Evolutionary conservation across 306 rosid species (phyloP).

Genomic region (Cucurbita argyrosperma): DNA sequence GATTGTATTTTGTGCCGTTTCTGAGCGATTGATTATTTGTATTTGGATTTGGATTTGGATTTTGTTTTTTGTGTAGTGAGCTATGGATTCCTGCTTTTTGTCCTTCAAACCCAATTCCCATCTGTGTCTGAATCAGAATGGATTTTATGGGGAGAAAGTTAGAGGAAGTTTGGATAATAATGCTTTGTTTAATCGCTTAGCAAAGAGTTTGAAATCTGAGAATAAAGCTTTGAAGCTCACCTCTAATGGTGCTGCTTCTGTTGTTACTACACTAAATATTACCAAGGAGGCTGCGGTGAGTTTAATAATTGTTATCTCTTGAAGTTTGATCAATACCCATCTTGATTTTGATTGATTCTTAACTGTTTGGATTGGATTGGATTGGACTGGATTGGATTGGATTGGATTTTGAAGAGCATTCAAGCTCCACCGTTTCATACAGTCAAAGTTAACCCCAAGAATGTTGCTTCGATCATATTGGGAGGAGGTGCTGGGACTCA

Average conservation of each 20-base stretch:
- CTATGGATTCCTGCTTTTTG: slow-evolving; percentile 56
- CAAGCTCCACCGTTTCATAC: slow-evolving; percentile 40
- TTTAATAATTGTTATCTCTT: neutral
- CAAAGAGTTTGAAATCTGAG: slow-evolving; percentile 18
- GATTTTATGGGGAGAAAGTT: slow-evolving; percentile 44
- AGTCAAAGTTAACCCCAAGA: slow-evolving; percentile 51
- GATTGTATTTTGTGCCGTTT: neutral
- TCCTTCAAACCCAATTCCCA: slow-evolving; percentile 26
- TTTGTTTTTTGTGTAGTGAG: neutral
- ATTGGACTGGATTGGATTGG: neutral
- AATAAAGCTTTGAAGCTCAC: slow-evolving; percentile 30
- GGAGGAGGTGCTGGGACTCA: slow-evolving; percentile 81
- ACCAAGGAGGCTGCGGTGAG: slow-evolving; percentile 46
- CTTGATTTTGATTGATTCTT: neutral
- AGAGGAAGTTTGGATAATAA: slow-evolving; percentile 29
- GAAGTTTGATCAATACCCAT: neutral
- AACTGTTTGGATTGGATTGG: neutral
- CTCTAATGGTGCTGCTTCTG: slow-evolving; percentile 32
- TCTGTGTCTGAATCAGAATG: slow-evolving; percentile 21
- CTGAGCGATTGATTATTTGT: slow-evolving; percentile 7
- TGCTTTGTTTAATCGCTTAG: slow-evolving; percentile 22
- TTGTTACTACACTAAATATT: slow-evolving; percentile 47
- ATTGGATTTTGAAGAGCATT: slow-evolving; percentile 31
- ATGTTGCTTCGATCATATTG: slow-evolving; percentile 68
- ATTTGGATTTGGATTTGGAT: neutral